phyloP scores from a whole-genome alignment of 495 filamentous ascomycete genomes.

The Podospora appendiculata region DNA sequence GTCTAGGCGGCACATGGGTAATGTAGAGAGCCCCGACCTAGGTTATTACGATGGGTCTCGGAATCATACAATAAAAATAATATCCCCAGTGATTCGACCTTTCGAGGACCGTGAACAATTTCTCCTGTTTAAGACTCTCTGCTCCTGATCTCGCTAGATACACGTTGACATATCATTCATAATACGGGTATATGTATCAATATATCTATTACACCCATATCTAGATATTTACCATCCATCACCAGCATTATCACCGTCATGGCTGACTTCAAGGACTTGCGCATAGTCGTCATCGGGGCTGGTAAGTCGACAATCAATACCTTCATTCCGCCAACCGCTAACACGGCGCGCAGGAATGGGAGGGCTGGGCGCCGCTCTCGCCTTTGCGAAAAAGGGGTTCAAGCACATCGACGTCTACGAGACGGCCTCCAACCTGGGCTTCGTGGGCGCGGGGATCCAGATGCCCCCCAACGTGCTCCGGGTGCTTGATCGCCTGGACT shows the following conservation, averaged over 20 bases:
- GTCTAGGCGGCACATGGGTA: too few species aligned
- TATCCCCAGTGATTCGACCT: too few species aligned
- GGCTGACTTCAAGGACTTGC: conserved; percentile 32
- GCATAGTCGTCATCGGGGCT: conserved; percentile 37
- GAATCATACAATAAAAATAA: too few species aligned
- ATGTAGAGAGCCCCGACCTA: too few species aligned
- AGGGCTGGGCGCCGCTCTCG: conserved; percentile 62
- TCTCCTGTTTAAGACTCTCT: too few species aligned
- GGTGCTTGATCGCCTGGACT: conserved; percentile 60
- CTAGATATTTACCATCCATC: too few species aligned
- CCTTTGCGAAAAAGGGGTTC: conserved; percentile 67
- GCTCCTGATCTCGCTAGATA: too few species aligned
- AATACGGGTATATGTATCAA: too few species aligned
- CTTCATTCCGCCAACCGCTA: neutral
- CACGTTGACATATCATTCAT: neutral
- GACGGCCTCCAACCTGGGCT: conserved; percentile 63
- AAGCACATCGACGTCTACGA: conserved; percentile 67
- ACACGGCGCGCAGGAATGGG: conserved; percentile 55
- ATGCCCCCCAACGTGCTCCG: conserved; percentile 74
- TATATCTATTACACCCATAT: too few species aligned
- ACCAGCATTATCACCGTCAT: too few species aligned
- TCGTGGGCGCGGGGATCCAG: conserved; percentile 78
- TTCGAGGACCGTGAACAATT: too few species aligned
- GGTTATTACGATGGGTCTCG: too few species aligned
- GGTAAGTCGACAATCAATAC: conserved; percentile 16